Conservation (phyloP, 352 stramenopile genomes). For the Phytophthora hybrid region DNA sequence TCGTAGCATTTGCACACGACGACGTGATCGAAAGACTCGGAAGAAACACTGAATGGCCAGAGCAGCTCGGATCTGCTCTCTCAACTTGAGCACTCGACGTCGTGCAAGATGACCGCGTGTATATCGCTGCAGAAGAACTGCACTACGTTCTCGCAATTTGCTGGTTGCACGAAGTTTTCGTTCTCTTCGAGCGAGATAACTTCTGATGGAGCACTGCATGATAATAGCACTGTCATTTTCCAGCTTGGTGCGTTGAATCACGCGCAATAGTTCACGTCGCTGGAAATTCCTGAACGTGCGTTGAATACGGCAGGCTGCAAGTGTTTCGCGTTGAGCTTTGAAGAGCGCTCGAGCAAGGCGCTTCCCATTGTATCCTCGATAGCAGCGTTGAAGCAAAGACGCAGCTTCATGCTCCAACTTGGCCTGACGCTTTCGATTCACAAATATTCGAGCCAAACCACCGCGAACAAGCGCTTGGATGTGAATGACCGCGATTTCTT, state of each 20-base stretch:
- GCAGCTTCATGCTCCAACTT: slow-evolving; percentile 60
- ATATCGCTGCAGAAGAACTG: slow-evolving; percentile 59
- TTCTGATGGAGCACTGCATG: slow-evolving; percentile 67
- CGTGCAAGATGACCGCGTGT: slow-evolving; percentile 61
- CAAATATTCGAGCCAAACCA: slow-evolving; percentile 42
- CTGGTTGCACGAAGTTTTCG: slow-evolving; percentile 31
- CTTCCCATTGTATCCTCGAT: slow-evolving; percentile 83
- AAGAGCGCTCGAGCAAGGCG: slow-evolving; percentile 71
- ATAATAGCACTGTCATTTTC: slow-evolving; percentile 63
- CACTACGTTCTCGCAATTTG: slow-evolving; percentile 30
- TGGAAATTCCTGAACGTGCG: slow-evolving; percentile 73
- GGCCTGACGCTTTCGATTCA: slow-evolving; percentile 33
- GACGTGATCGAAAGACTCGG: slow-evolving; percentile 48
- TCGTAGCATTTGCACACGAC: slow-evolving; percentile 49
- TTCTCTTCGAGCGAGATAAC: slow-evolving; percentile 62
- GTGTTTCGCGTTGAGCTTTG: slow-evolving; percentile 62
- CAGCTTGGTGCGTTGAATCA: slow-evolving; percentile 72
- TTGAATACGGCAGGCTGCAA: slow-evolving; percentile 71
- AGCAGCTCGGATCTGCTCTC: slow-evolving; percentile 49
- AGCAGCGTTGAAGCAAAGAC: slow-evolving; percentile 72
- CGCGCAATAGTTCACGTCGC: slow-evolving; percentile 56
- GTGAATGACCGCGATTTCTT: slow-evolving; percentile 41
- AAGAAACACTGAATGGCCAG: slow-evolving; percentile 66
- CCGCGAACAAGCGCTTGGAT: slow-evolving; percentile 71
- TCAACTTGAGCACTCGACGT: slow-evolving; percentile 34